Evolutionary conservation across 1,284 basidiomycete species (phyloP), one percentile per base, ranked within the genome.

Genomic region (Puccinia polysora): DNA sequence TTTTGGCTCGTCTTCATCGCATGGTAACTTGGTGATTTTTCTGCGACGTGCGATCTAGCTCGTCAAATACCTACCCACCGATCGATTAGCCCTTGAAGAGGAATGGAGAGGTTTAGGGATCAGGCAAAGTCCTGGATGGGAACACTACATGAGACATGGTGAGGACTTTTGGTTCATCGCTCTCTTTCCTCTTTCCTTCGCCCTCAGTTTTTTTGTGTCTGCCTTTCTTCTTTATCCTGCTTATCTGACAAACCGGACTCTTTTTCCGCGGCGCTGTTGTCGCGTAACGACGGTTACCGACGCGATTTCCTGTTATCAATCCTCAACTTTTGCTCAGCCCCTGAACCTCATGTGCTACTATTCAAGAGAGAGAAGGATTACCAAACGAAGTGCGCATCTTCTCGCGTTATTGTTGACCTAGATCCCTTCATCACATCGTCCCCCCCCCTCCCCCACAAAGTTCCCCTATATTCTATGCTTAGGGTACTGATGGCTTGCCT

Each of bases 31-130:
- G n/a, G n/a, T n/a, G n/a, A n/a, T n/a, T n/a, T n/a, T n/a, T n/a
- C n/a, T n/a, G n/a, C n/a, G n/a, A 34, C 32, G 32, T 49, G 45
- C 20, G 40, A 6, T 28, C 45, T 38, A 74, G 73, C 69, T 74
- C 23, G 69, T 73, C 20, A 74, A 74, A 49, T 74, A 74, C 40
- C 62, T 74, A 45, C 73, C 73, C 2, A 65, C 63, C 58, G 73
- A 74, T 55, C 56, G 73, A 23, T 50, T 74, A 32, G 63, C 73
- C 23, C 45, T 43, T 2, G 73, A 74, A 65, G 70, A 74, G 32
- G 73, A 74, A 73, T 74, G 73, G 73, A 50, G 73, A 55, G 73
- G 73, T 38, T 55, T 74, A 25, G 69, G 69, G 43, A 74, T 74
- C 36, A 28, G 73, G 25, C 73, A 74, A 59, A 73, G 73, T 73